A percentile compares a stretch with the other conserved stretches of the same genome.
These are phyloP conservation scores for Chaetomiaceae sp. DNA, from an alignment of 2,329 filamentous ascomycete species.

Conservation along the genomic window DNA sequence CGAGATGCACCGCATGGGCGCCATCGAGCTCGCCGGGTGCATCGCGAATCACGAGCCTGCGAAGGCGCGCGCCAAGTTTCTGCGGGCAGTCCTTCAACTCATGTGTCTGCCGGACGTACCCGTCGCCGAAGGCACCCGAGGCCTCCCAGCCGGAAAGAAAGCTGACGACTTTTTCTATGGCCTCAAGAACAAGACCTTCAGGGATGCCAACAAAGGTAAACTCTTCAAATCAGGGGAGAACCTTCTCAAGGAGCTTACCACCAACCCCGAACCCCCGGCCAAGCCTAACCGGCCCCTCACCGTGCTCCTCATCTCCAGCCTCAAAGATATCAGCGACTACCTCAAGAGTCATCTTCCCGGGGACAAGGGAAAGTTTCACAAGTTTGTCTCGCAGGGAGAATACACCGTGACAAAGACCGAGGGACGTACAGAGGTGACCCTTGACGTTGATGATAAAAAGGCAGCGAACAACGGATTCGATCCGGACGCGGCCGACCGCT, in stretches of 20 bases:
- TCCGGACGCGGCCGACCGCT: not conserved
- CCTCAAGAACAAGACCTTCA: constrained; percentile 17
- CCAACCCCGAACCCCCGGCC: no score
- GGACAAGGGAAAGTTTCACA: constrained; percentile 6
- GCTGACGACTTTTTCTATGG: constrained; percentile 7
- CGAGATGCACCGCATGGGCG: constrained; percentile 21
- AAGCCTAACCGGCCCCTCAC: constrained; percentile 7
- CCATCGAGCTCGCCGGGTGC: constrained; percentile 15
- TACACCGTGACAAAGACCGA: constrained; percentile 1
- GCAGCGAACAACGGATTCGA: constrained; percentile 18
- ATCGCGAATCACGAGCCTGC: constrained; percentile 16
- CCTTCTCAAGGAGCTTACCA: constrained; percentile 1
- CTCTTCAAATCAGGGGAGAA: not conserved
- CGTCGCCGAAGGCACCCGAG: constrained; percentile 10
- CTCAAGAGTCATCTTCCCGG: constrained; percentile 1
- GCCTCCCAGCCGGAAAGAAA: not conserved
- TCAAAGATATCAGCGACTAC: constrained; percentile 18
- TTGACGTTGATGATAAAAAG: not conserved
- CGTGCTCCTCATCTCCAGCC: constrained; percentile 14
- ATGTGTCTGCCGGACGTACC: constrained; percentile 6
- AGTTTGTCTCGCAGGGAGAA: constrained; percentile 19
- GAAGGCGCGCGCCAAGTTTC: constrained; percentile 11
- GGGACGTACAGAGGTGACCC: not conserved
- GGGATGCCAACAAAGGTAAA: not conserved
- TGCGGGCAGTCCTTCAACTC: constrained; percentile 13